Percentiles rank a stretch among this genome's conserved stretches.
These are phyloP conservation scores for Plectranthus barbatus DNA, from an alignment of 257 asterid genomes.

Conservation along the genomic window DNA sequence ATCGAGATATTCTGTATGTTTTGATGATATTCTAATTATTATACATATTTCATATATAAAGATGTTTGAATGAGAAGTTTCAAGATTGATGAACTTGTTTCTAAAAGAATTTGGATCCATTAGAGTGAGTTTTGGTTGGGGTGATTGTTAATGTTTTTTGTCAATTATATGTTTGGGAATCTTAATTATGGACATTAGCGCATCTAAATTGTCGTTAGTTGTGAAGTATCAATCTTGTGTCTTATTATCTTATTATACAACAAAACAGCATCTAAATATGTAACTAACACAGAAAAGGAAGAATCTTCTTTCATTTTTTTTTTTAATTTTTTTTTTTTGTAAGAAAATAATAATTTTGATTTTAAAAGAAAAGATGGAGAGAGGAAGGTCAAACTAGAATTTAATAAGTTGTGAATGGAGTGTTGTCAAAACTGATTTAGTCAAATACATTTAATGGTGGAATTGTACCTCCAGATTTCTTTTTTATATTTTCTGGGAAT, in stretches of 20 bases:
- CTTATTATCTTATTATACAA: too few relatives aligned
- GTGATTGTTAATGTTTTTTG: too few relatives aligned
- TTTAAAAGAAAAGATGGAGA: not conserved
- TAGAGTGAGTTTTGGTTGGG: too few relatives aligned
- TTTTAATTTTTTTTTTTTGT: not conserved
- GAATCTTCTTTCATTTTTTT: not conserved
- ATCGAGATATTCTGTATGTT: too few relatives aligned
- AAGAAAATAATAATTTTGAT: too few relatives aligned
- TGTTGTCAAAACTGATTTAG: not conserved
- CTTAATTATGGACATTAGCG: not conserved
- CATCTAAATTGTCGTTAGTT: conserved; percentile 19
- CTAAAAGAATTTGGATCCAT: too few relatives aligned
- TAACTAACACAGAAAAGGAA: not conserved
- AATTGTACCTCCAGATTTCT: not conserved
- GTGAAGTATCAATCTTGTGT: conserved; percentile 20
- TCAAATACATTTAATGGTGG: conserved; percentile 4
- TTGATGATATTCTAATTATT: too few relatives aligned
- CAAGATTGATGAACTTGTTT: too few relatives aligned
- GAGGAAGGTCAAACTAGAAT: conserved; percentile 1
- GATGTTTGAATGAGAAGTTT: too few relatives aligned
- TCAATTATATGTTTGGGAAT: too few relatives aligned
- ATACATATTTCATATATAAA: too few relatives aligned
- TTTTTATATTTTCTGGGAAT: not conserved
- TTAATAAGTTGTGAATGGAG: conserved; percentile 5
- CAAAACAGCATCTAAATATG: conserved; percentile 6